A percentile compares a stretch with the other conserved stretches of the same genome.
Evolutionary conservation across 306 rosid species (phyloP).

Genomic region (Quercus aquifolioides): DNA sequence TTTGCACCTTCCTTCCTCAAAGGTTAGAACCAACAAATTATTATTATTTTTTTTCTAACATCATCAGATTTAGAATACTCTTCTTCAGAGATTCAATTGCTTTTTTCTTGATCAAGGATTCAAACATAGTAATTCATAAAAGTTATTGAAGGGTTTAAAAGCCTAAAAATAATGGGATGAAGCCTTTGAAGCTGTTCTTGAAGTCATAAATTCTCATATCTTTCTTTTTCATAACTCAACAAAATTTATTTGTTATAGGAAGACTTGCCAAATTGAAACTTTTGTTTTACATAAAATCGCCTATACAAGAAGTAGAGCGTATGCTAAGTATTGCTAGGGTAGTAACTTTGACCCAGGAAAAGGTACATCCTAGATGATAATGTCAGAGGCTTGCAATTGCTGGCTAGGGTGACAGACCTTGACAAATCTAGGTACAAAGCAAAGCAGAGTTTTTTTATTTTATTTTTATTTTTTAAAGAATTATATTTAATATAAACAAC

Average conservation of each 20-base stretch:
- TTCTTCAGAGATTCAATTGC: background rate
- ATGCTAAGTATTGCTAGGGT: background rate
- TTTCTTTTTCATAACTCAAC: background rate
- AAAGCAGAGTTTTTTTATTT: too few species aligned
- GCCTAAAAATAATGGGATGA: too few species aligned
- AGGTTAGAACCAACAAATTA: conserved; percentile 19
- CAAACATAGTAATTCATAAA: too few species aligned
- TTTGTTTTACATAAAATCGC: background rate
- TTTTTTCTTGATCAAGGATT: background rate
- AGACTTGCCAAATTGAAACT: background rate
- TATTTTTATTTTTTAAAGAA: too few species aligned
- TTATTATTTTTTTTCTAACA: background rate
- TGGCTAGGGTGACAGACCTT: too few species aligned
- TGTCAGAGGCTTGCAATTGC: too few species aligned
- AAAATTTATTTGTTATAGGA: background rate
- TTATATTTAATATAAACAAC: too few species aligned
- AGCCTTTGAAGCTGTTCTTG: too few species aligned
- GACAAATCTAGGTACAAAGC: too few species aligned
- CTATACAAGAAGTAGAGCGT: background rate
- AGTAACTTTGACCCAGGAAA: background rate
- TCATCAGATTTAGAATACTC: background rate
- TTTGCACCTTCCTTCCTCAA: conserved; percentile 40
- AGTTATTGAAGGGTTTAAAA: too few species aligned
- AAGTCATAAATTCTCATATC: too few species aligned
- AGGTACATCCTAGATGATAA: background rate